phyloP scores from a whole-genome alignment of 345 rosid species.

The Rhodomyrtus tomentosa region DNA sequence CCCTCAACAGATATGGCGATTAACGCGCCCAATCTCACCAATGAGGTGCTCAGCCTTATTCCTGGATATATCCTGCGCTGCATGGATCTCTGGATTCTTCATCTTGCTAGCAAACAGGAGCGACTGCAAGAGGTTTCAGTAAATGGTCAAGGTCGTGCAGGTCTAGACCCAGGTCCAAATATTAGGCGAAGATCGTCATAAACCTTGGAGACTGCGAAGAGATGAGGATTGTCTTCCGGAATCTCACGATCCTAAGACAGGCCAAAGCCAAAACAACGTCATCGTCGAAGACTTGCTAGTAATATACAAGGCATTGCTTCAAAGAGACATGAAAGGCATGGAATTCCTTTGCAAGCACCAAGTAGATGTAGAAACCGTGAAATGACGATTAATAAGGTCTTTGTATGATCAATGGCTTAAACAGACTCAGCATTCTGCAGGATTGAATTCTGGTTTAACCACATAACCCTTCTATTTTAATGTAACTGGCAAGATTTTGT shows the following conservation, averaged over 20 bases:
- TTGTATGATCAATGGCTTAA: neutral
- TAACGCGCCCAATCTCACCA: neutral
- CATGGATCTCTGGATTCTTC: neutral
- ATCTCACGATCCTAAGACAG: constrained; percentile 56
- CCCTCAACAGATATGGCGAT: neutral
- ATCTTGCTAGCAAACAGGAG: neutral
- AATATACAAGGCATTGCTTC: neutral
- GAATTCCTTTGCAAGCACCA: neutral
- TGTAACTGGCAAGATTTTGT: neutral
- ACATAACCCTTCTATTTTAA: neutral
- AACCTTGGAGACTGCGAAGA: constrained; percentile 35
- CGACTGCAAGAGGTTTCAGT: neutral
- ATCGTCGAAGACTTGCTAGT: neutral
- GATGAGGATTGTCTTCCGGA: constrained; percentile 73
- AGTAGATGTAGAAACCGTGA: neutral
- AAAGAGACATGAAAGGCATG: neutral
- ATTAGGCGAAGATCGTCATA: constrained; percentile 26
- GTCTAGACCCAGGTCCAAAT: constrained; percentile 14
- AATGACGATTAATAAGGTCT: neutral
- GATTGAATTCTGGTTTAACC: neutral
- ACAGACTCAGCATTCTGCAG: neutral
- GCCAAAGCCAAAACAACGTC: neutral
- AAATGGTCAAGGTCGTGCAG: neutral
- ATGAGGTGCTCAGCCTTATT: neutral
- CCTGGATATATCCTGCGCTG: neutral